Base-by-base conservation (phyloP, 2,329 filamentous ascomycete species). In the Aspergillus sergii region DNA sequence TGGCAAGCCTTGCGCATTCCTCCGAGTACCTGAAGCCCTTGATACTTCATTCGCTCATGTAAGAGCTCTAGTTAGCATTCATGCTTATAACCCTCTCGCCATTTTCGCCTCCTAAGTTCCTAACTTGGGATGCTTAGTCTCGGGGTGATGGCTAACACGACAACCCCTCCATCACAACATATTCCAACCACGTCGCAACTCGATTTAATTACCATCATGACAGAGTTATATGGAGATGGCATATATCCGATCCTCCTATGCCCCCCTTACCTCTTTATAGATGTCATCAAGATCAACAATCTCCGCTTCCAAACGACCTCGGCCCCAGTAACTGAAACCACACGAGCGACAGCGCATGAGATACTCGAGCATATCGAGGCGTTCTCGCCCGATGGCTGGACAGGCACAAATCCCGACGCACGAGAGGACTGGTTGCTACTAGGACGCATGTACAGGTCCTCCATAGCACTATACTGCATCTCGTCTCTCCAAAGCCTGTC, bases 111-210 rank as follows among this genome's bases (percentile, higher is more conserved):
- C 14, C 14, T 2, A 36, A 16, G 34, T 16, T 36, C 3, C 34
- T 36, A 36, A 36, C 2, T 36, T 5, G 1, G 5, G 7, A 5
- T 39, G 11, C 16, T 12, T 39, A 64, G 62, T 8, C 41, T 61
- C 48, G 43, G 62, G 16, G 43, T 64, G 19, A 58, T 61, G 50
- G 55, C 59, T 23, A 64, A 64, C 55, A 64, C 62, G 1, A 64
- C 62, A 14, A 64, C 48, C 23, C 55, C 62, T 11, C 54, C 55
- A 16, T 41, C 55, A 5, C 43, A 61, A 12, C 62, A 64, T 21
- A 59, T 64, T 21, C 48, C 48, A 5, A 5, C 55, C 11, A 50
- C 54, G 10, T 48, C 54, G 7, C 45, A 58, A 12, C 14, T 48
- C 6, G 28, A 48, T 1, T 19, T 61, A 10, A 46, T 64, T 19